Percentiles rank a stretch among this genome's conserved stretches.
phyloP scores from a whole-genome alignment of 331 rosid species.

The Erythrophleum ivorense region DNA sequence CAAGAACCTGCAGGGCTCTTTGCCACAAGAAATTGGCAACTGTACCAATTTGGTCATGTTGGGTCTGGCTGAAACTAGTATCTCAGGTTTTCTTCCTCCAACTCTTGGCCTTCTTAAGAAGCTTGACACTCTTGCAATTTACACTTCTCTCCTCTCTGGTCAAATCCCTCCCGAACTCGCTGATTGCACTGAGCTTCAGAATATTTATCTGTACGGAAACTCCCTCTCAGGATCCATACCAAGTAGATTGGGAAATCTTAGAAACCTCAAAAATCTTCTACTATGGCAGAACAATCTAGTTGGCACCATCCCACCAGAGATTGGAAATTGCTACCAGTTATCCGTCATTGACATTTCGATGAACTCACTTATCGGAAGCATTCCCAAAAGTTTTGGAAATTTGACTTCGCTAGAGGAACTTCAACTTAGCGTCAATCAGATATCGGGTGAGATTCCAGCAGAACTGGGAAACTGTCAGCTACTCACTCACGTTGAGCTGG shows the following conservation, averaged over 20 bases:
- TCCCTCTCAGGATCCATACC: constrained; percentile 82
- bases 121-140: constrained; percentile 77
- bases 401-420: constrained; percentile 70
- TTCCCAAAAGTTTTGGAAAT: constrained; percentile 69
- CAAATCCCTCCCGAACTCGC: constrained; percentile 77
- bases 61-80: constrained; percentile 92
- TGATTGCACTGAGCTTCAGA: constrained; percentile 63
- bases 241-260: constrained; percentile 57
- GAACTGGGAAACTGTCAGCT: constrained; percentile 67
- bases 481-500: constrained; percentile 75
- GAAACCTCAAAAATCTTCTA: constrained; percentile 62
- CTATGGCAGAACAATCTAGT: constrained; percentile 81
- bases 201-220: constrained; percentile 78
- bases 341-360: constrained; percentile 71
- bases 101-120: constrained; percentile 67
- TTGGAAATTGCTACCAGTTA: constrained; percentile 65
- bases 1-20: constrained; percentile 74
- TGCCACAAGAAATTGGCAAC: constrained; percentile 81
- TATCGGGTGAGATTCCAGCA: constrained; percentile 84
- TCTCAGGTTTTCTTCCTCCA: constrained; percentile 77
- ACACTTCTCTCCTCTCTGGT: constrained; percentile 85
- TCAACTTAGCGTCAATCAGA: constrained; percentile 73
- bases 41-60: constrained; percentile 68
- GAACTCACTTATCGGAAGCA: constrained; percentile 77
- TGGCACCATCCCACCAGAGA: constrained; percentile 77